Base-by-base conservation (phyloP, 2,329 filamentous ascomycete species). In the Cladosporium cucumerinum region DNA sequence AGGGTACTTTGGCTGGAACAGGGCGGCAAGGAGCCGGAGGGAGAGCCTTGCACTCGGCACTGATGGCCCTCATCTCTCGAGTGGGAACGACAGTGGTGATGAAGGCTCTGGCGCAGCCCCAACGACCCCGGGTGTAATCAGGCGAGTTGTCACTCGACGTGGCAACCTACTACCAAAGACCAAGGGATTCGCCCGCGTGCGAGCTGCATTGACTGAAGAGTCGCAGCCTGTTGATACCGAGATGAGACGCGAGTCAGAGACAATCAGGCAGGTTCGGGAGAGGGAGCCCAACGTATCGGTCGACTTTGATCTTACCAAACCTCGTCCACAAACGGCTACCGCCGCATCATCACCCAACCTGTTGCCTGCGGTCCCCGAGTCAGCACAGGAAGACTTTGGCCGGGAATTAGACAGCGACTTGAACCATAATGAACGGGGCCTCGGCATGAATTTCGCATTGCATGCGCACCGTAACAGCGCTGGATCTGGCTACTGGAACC, bases 141-240 rank as follows among this genome's bases (percentile, higher is more conserved):
- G 91, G 67, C 86, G 93, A 67, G 86, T 89, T 1, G 94, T 98
- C 7, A 96, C 92, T 7, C 85, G 95, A 60, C 86, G 94, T 66
- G 92, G 93, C 8, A 99, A 96, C 77, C 83, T 99, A 67, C 78
- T 99, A 74, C 95, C 96, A 14, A 99, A 98, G 82, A 95, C 94
- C 0, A 96, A 97, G 79, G 93, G 90, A 0, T 99, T 99, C 77
- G 93, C 93, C 5, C 89, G 95, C 12, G 97, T 99, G 69, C 88
- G 91, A 67, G 95, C 94, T 10, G 93, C 93, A 3, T 84, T 99
- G 0, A 84, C 91, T 65, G 95, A 99, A 79, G 95, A 99, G 79
- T 86, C 87, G 18, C 87, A 93, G 0, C 95, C 95, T 0, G 83
- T 96, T 11, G 95, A 99, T 72, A 89, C 90, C 49, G 95, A 99